Conservation (phyloP, 2,329 filamentous ascomycete genomes). For the Botrytis fabae region DNA sequence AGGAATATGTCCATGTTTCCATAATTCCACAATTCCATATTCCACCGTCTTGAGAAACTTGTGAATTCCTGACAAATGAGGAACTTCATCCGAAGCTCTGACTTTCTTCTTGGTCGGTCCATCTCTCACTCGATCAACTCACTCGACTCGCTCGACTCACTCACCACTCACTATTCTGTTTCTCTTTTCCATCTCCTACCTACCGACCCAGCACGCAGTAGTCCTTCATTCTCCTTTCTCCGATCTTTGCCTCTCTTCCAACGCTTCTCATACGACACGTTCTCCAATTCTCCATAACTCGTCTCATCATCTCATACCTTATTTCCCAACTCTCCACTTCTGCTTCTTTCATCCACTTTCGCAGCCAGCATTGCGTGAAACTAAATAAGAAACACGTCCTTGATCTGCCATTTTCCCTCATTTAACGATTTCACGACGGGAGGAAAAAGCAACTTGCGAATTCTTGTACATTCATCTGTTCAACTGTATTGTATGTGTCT, state of each 20-base stretch:
- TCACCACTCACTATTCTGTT: not conserved
- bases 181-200: not conserved
- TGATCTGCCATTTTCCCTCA: not conserved
- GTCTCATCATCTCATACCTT: conserved; percentile 3
- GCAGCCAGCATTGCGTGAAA: not conserved
- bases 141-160: not conserved
- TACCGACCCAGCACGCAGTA: not conserved
- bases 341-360: not conserved
- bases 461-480: conserved; percentile 28
- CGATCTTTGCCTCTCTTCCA: not conserved
- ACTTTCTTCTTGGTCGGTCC: conserved; percentile 6
- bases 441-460: conserved; percentile 29
- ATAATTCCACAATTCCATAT: not conserved
- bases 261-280: not conserved
- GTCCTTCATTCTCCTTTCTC: not conserved
- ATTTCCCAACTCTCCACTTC: not conserved
- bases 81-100: conserved; percentile 15
- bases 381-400: not conserved
- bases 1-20: not conserved
- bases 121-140: not conserved
- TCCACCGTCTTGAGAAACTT: not conserved
- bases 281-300: not conserved
- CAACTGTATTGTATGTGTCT: conserved; percentile 25
- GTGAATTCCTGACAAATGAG: conserved; percentile 16
- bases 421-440: conserved; percentile 31